Percentiles rank a stretch among this genome's conserved stretches.
Evolutionary conservation across 305 asterid genomes (phyloP).

Genomic region (Fraxinus ornus): DNA sequence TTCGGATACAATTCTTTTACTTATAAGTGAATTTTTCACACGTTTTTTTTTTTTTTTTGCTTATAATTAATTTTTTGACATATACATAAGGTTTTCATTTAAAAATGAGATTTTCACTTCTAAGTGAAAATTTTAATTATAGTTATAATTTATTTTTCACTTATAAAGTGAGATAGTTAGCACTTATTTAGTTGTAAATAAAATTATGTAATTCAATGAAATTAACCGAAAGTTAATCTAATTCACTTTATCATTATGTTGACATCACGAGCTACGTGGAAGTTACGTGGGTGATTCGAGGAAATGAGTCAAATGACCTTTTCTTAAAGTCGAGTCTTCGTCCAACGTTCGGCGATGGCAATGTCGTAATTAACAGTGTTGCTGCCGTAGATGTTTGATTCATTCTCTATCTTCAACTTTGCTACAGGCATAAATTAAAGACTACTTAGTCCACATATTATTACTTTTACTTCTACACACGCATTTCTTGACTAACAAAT

Average conservation of each 20-base stretch:
- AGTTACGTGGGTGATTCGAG: constrained; percentile 15
- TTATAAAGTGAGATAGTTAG: not conserved
- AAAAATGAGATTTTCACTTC: too few relatives aligned
- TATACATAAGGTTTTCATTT: too few relatives aligned
- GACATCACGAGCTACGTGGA: not conserved
- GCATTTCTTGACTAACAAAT: constrained; percentile 35
- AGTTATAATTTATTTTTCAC: too few relatives aligned
- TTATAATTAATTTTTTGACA: too few relatives aligned
- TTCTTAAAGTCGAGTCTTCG: not conserved
- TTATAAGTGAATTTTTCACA: too few relatives aligned
- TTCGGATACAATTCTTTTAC: not conserved
- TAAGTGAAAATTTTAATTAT: too few relatives aligned
- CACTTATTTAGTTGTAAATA: too few relatives aligned
- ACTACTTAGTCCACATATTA: not conserved
- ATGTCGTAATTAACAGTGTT: not conserved
- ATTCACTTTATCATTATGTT: not conserved
- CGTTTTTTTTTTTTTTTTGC: too few relatives aligned
- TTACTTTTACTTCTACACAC: constrained; percentile 5
- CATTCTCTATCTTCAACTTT: not conserved
- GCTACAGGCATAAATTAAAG: too few relatives aligned
- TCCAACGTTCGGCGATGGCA: not conserved
- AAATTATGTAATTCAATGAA: too few relatives aligned
- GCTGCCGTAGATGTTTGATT: constrained; percentile 7
- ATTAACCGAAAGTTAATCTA: not conserved
- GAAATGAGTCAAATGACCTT: not conserved